Base-by-base conservation (phyloP, 768 basidiomycete genomes). In the Imleria badia region DNA sequence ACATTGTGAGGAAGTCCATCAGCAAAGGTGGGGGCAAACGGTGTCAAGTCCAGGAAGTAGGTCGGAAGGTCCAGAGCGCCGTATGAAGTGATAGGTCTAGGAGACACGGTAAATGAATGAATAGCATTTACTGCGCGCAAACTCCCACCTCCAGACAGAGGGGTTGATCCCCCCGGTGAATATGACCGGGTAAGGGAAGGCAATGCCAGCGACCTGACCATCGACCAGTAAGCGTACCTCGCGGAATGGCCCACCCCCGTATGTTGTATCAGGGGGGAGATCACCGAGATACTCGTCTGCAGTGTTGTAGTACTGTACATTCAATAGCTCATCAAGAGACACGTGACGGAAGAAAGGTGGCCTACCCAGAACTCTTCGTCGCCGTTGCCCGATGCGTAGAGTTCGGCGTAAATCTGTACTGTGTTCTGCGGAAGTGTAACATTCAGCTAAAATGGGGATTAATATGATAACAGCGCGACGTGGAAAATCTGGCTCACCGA, bases 131-230 rank as follows among this genome's bases (percentile, higher is more conserved):
- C 15, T 12, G n/a, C 39, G 4, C 5, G 38, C n/a, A 19, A 26
- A 22, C 4, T 38, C 72, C 42, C 48, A 85, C 85, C 83, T 79
- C 89, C 89, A 91, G 30, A 83, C 77, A 2, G 81, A 62, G 2
- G 88, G 89, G 13, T 81, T 76, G 55, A 89, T 81, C 1, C 87
- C 88, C 14, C 90, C 90, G 0, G 87, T 91, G 63, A 90, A 91
- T 40, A 90, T 81, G 17, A 78, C 75, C 0, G 75, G 74, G 33
- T 80, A 85, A 29, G 85, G 85, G 72, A 84, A 82, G 2, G 75
- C 82, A 7, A 76, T 72, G 5, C 80, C 85, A 12, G 84, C 84
- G 3, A 85, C 65, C 51, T 71, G 71, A 12, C 78, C 78, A 47
- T 87, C 83, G 6, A 85, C 74, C 19, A 84, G 71, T 35, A 85